A percentile compares a stretch with the other conserved stretches of the same genome.
phyloP scores from a whole-genome alignment of 805 yeast species.

The Jamesozyma hellenica region DNA sequence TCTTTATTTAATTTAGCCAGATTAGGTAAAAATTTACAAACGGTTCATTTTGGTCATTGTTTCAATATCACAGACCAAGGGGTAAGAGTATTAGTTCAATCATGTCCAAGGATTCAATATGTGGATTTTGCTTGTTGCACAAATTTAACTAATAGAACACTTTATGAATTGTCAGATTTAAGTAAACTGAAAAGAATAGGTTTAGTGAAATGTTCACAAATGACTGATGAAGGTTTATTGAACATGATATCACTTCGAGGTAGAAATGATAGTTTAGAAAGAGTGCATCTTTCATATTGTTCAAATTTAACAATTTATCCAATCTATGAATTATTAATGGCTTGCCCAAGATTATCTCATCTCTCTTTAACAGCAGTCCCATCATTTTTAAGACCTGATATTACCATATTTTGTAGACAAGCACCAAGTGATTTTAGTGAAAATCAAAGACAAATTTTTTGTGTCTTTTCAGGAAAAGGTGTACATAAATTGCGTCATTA shows the following conservation, averaged over 20 bases:
- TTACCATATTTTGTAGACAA: constrained; percentile 77
- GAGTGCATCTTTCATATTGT: constrained; percentile 90
- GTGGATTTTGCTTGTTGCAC: constrained; percentile 93
- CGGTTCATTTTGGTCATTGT: constrained; percentile 91
- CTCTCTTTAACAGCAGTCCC: constrained; percentile 84
- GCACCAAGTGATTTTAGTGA: constrained; percentile 89
- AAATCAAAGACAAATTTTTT: constrained; percentile 74
- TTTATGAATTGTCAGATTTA: constrained; percentile 63
- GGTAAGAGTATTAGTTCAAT: constrained; percentile 59
- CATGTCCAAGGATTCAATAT: constrained; percentile 79
- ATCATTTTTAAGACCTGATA: constrained; percentile 79
- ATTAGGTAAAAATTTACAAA: constrained; percentile 72
- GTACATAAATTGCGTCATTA: constrained; percentile 66
- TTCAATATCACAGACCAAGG: constrained; percentile 82
- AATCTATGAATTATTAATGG: constrained; percentile 58
- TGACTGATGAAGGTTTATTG: constrained; percentile 74
- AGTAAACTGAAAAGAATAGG: constrained; percentile 85
- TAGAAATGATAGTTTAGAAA: constrained; percentile 71
- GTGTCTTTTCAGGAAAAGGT: constrained; percentile 90
- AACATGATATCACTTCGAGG: constrained; percentile 60
- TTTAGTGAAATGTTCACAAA: constrained; percentile 78
- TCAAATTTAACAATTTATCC: constrained; percentile 71
- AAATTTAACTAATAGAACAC: constrained; percentile 75
- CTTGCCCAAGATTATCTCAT: constrained; percentile 83
- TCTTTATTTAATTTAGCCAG: constrained; percentile 61